Evolutionary conservation across 371 early-diverging fungal species (phyloP).

Genomic region (Zychaea mexicana): DNA sequence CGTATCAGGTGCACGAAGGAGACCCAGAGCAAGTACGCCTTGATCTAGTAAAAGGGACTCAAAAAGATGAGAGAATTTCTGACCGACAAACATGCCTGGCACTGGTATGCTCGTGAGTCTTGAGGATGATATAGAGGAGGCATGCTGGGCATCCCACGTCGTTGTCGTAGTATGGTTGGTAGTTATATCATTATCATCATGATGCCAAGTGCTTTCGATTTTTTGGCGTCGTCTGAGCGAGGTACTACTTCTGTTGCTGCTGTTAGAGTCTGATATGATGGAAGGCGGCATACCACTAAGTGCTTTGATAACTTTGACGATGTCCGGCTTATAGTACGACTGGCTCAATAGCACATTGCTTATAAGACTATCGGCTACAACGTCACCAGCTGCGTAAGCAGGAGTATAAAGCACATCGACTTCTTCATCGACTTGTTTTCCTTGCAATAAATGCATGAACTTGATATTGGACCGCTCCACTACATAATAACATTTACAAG

Average conservation of each 20-base stretch:
- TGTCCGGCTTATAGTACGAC: conserved; percentile 52
- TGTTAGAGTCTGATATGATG: conserved; percentile 21
- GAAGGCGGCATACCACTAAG: conserved; percentile 50
- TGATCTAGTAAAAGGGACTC: conserved; percentile 37
- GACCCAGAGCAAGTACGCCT: conserved; percentile 46
- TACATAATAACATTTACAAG: no score
- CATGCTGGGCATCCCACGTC: no score
- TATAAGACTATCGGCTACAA: conserved; percentile 44
- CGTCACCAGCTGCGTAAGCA: conserved; percentile 55
- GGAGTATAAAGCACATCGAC: conserved; percentile 44
- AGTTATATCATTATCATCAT: not conserved
- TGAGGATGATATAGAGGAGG: not conserved
- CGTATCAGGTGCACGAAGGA: conserved; percentile 43
- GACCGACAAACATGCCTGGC: conserved; percentile 36
- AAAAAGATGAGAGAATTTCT: conserved; percentile 39
- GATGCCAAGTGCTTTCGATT: not conserved
- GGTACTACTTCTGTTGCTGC: not conserved
- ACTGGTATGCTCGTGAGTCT: conserved; percentile 35
- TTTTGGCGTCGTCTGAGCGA: not conserved
- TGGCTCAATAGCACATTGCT: conserved; percentile 53
- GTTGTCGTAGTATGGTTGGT: not conserved
- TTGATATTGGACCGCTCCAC: conserved; percentile 51
- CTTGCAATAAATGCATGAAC: conserved; percentile 46
- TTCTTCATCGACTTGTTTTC: conserved; percentile 36
- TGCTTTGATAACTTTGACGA: conserved; percentile 50